Evolutionary conservation across 2,329 filamentous ascomycete species (phyloP).

Genomic region (Mycosphaerelloides madeirae): DNA sequence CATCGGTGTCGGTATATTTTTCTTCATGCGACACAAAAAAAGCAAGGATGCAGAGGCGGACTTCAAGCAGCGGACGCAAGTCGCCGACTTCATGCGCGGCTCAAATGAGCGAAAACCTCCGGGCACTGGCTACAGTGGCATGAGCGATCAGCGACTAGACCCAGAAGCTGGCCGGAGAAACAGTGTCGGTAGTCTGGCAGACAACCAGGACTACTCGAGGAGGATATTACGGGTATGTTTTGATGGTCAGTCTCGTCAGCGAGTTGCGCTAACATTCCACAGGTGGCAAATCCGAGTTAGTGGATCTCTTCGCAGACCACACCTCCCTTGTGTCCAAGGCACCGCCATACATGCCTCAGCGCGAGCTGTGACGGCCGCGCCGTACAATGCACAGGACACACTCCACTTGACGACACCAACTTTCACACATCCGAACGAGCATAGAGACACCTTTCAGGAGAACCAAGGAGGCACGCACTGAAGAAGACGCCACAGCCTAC

Average conservation of each 20-base stretch:
- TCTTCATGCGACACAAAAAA: constrained; percentile 71
- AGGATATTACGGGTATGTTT: constrained; percentile 81
- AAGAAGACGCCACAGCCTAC: too few species aligned
- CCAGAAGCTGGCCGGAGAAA: constrained; percentile 54
- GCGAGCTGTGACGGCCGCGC: constrained; percentile 12
- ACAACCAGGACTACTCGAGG: constrained; percentile 90
- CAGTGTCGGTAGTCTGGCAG: constrained; percentile 88
- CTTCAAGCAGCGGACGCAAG: constrained; percentile 73
- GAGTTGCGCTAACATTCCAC: constrained; percentile 3
- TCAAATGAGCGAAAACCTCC: constrained; percentile 50
- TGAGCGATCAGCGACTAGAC: constrained; percentile 82
- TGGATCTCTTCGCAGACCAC: constrained; percentile 7
- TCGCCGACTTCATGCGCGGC: constrained; percentile 65
- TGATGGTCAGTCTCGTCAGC: not conserved
- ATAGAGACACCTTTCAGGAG: constrained; percentile 5
- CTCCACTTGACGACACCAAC: constrained; percentile 12
- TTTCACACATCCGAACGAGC: not conserved
- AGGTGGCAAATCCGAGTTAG: constrained; percentile 20
- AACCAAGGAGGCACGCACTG: not conserved
- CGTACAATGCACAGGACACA: constrained; percentile 9
- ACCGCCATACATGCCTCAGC: constrained; percentile 4
- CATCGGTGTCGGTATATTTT: constrained; percentile 63
- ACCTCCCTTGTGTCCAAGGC: constrained; percentile 1
- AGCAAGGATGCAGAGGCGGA: constrained; percentile 79
- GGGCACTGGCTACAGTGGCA: constrained; percentile 61